Evolutionary conservation across 257 asterid genomes (phyloP).

Genomic region (Solanum phureja): DNA sequence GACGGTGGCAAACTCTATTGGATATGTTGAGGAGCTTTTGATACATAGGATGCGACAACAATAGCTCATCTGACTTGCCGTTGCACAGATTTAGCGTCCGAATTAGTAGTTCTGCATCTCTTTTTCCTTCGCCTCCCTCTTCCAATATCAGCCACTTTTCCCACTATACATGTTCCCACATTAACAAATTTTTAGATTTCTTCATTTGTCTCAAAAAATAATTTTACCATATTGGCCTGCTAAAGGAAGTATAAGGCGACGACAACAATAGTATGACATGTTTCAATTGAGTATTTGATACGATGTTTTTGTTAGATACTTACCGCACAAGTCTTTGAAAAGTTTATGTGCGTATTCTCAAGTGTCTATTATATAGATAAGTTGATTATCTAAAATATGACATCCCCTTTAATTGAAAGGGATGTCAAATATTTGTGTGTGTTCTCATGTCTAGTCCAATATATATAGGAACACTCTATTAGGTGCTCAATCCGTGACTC

Average conservation of each 20-base stretch:
- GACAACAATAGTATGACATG: neutral
- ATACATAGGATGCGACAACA: conserved; percentile 30
- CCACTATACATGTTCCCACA: conserved; percentile 34
- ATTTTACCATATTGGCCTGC: neutral
- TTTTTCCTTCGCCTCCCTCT: neutral
- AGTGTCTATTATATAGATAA: too few species aligned
- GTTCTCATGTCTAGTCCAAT: too few species aligned
- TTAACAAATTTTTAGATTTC: neutral
- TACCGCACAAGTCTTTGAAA: too few species aligned
- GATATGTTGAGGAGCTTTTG: conserved; percentile 30
- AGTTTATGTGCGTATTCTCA: too few species aligned
- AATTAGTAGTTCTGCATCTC: conserved; percentile 44
- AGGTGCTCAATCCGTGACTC: neutral
- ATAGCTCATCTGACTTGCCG: neutral
- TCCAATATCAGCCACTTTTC: conserved; percentile 34
- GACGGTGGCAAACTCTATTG: conserved; percentile 21
- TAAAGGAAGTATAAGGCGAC: neutral
- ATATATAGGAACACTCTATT: neutral
- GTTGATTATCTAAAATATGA: too few species aligned
- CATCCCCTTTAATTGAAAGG: too few species aligned
- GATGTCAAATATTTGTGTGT: too few species aligned
- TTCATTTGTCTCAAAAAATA: too few species aligned
- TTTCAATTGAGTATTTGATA: neutral
- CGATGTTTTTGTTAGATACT: too few species aligned
- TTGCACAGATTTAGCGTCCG: conserved; percentile 26